phyloP scores from a whole-genome alignment of 345 rosid species.

The Acer yangbiense region DNA sequence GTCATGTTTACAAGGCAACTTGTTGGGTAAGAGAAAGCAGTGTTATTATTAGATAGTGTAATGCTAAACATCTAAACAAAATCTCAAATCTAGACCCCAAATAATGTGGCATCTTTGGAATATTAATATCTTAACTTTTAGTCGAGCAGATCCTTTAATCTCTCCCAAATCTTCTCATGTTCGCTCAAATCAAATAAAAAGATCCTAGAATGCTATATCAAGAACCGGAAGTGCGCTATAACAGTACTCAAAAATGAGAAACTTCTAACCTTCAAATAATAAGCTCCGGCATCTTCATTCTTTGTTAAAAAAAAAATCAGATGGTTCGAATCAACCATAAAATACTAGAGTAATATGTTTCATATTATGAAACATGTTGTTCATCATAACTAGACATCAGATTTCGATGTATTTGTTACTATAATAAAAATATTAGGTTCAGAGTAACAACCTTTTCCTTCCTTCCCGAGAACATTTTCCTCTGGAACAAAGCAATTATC shows the following conservation, averaged over 20 bases:
- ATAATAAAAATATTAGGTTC: constrained; percentile 21
- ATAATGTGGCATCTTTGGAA: constrained; percentile 1
- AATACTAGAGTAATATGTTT: neutral
- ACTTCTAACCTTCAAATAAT: too few relatives aligned
- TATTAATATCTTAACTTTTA: too few relatives aligned
- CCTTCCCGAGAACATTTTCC: constrained; percentile 83
- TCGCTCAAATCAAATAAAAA: too few relatives aligned
- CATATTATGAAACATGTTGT: neutral
- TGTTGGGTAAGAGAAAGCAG: neutral
- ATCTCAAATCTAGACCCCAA: neutral
- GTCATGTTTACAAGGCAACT: neutral
- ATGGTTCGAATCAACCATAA: neutral
- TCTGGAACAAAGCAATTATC: constrained; percentile 88
- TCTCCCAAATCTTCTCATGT: too few relatives aligned
- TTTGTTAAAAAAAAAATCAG: neutral
- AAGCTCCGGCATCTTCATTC: too few relatives aligned
- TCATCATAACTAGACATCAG: neutral
- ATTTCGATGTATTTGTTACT: neutral
- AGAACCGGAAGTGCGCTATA: too few relatives aligned
- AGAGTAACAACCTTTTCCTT: constrained; percentile 78
- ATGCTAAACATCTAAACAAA: neutral
- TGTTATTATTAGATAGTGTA: neutral
- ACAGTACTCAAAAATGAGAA: too few relatives aligned
- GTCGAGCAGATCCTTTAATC: too few relatives aligned
- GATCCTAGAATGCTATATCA: too few relatives aligned